Evolutionary conservation across 192 early-diverging fungal genomes (phyloP), one percentile per base, ranked within the genome.

Genomic region (Coemansia umbellata): DNA sequence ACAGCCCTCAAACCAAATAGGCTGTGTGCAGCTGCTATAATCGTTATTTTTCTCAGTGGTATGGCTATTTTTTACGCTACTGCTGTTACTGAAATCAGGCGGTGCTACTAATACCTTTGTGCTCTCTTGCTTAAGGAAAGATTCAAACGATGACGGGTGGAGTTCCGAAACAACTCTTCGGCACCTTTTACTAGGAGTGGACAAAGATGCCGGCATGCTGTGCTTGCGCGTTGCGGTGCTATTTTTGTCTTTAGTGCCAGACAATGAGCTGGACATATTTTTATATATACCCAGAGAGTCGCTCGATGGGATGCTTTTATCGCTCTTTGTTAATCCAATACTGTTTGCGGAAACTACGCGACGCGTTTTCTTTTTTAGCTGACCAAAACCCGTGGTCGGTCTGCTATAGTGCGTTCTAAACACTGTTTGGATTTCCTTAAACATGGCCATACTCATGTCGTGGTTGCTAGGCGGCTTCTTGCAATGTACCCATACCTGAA

Each of bases 401-500:
- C 74, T 21, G 47, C 68, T 77, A 43, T 77, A 77, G 49, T 66
- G 53, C 21, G 53, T 47, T 3, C 58, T 47, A 32, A 77, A 51
- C 28, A 70, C 53, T 28, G 42, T 60, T 31, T 70, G 68, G 26
- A 77, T 43, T 14, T 66, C 57, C 28, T 60, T 24, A 41, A 77
- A 77, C 26, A 45, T 65, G 14, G 28, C 53, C 37, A 61, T 53
- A 32, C 42, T n/a, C 54, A 77, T 66, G 41, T 49, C 50, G 33
- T 61, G 56, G 57, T 58, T 63, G 66, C 75, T 63, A 30, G 74
- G 67, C 15, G 69, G 63, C 58, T 84, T 84, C 48, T 83, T 82
- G 37, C 85, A 85, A 53, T 90, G 84, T 45, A 82, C 85, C 63
- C 86, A 75, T 7, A 90, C 87, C 56, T 90, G 87, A 26, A 90